A percentile compares a stretch with the other conserved stretches of the same genome.
Evolutionary conservation across 306 rosid species (phyloP).

Genomic region (Potentilla sterilis): DNA sequence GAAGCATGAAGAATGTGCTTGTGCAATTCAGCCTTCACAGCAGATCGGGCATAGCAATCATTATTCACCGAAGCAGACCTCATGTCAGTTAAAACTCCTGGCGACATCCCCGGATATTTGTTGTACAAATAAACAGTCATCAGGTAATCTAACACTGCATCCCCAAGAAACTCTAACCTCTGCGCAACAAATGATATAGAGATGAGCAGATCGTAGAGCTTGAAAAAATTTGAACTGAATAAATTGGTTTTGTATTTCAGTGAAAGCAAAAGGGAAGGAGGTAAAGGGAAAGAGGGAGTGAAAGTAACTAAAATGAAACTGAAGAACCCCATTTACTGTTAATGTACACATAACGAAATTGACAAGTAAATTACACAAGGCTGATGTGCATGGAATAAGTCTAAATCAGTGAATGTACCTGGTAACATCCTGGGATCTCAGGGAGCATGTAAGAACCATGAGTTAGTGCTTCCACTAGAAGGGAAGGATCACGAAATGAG

Average conservation of each 20-base stretch:
- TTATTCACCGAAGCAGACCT: slow-evolving; percentile 76
- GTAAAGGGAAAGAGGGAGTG: not conserved
- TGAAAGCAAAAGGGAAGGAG: not conserved
- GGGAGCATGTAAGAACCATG: slow-evolving; percentile 95
- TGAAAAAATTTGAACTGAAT: not conserved
- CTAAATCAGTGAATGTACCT: slow-evolving; percentile 41
- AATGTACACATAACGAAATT: too few species aligned
- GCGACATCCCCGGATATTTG: slow-evolving; percentile 65
- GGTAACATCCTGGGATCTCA: slow-evolving; percentile 77
- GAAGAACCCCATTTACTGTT: not conserved
- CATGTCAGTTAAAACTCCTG: slow-evolving; percentile 68
- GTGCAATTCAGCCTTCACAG: slow-evolving; percentile 59
- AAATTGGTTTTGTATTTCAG: not conserved
- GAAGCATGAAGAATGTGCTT: slow-evolving; percentile 61
- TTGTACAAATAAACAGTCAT: slow-evolving; percentile 53
- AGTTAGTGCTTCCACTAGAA: slow-evolving; percentile 78
- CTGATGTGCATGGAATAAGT: not conserved
- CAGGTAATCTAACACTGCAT: slow-evolving; percentile 63
- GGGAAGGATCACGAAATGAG: slow-evolving; percentile 50
- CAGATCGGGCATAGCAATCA: slow-evolving; percentile 63
- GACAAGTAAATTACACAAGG: not conserved
- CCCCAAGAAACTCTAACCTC: slow-evolving; percentile 85
- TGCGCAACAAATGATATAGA: slow-evolving; percentile 33
- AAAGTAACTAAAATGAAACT: not conserved
- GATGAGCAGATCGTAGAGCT: not conserved